phyloP scores from a whole-genome alignment of 1,284 basidiomycete genomes.

The Retiboletus fuscus region DNA sequence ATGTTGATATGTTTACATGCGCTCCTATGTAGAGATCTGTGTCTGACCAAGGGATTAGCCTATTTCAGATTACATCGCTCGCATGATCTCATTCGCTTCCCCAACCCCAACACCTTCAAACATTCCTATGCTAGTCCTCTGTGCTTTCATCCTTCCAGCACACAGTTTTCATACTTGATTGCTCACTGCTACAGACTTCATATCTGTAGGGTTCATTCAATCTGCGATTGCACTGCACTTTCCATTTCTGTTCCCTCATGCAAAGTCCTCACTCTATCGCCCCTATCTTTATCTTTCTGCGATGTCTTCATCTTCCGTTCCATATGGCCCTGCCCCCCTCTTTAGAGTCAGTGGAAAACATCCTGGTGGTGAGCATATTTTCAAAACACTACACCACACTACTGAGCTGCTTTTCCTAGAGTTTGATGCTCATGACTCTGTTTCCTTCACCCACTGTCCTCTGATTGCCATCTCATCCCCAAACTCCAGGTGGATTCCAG shows the following conservation, averaged over 20 bases:
- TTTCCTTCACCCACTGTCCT: background rate
- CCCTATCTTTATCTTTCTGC: background rate
- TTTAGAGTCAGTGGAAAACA: background rate
- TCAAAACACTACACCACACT: background rate
- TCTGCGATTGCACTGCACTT: background rate
- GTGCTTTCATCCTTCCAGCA: background rate
- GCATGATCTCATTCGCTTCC: background rate
- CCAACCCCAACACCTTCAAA: background rate
- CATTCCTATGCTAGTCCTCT: too few relatives aligned
- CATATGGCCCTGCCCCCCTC: background rate
- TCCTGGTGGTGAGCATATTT: background rate
- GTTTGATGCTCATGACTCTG: background rate
- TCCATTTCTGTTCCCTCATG: background rate
- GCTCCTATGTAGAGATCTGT: background rate
- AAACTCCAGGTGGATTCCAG: background rate
- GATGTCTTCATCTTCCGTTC: background rate
- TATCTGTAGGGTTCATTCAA: too few relatives aligned
- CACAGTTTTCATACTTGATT: background rate
- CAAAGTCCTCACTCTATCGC: background rate
- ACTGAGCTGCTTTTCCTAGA: background rate
- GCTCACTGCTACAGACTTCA: background rate
- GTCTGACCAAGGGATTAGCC: background rate
- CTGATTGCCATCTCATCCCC: background rate
- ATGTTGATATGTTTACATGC: background rate
- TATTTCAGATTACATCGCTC: background rate